phyloP scores from a whole-genome alignment of 371 early-diverging fungal genomes.

The Mortierella sp. region DNA sequence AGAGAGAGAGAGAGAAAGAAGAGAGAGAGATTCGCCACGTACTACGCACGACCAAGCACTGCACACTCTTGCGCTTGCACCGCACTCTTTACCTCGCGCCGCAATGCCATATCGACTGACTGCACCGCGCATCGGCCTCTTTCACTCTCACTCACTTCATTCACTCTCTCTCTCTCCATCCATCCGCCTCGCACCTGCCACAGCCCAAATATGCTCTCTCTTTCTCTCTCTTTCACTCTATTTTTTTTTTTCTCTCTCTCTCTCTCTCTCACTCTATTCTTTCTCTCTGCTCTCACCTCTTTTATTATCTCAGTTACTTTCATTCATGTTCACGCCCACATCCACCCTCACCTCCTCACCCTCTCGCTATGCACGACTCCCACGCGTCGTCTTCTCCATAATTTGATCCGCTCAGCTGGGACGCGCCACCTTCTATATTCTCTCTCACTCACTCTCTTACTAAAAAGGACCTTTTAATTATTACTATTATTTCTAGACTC shows the following conservation, averaged over 20 bases:
- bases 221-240: not conserved
- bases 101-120: no score
- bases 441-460: constrained; percentile 10
- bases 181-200: not conserved
- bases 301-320: not conserved
- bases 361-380: no score
- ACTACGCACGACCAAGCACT: not conserved
- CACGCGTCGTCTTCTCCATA: not conserved
- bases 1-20: no score
- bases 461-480: constrained; percentile 5
- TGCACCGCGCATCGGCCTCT: no score
- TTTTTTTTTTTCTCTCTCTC: constrained; percentile 9
- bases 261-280: constrained; percentile 7
- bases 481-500: constrained; percentile 37
- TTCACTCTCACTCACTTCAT: no score
- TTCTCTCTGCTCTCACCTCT: not conserved
- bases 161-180: no score
- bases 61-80: no score
- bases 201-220: constrained; percentile 10
- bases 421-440: no score
- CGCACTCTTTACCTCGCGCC: no score
- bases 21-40: not conserved
- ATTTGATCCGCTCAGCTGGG: not conserved
- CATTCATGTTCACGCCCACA: no score
- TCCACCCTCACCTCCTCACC: no score